Base-by-base conservation (phyloP, 2,329 filamentous ascomycete genomes). In the Stagonosporopsis chrysanthemi region DNA sequence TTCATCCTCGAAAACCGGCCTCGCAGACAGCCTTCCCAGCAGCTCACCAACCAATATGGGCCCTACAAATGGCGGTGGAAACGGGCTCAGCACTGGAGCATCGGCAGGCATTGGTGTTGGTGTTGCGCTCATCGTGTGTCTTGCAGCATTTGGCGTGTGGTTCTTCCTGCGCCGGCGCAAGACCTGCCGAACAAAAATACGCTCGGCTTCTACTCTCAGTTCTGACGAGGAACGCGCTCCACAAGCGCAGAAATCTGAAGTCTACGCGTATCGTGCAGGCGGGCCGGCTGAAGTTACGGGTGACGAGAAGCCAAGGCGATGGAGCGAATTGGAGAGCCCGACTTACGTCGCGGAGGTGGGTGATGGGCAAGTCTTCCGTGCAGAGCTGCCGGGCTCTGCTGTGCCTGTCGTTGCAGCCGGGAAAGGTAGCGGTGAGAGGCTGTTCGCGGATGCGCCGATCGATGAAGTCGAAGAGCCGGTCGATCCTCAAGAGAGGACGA, bases 81-180 rank as follows among this genome's bases (percentile, higher is more conserved):
- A 22, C 5, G 51, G 52, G n/a, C 52, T 66, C 6, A 51, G 58
- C 17, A 24, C 45, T n/a, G 63, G 54, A 9, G 56, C 60, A n/a
- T 55, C 58, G 23, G 58, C 58, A 14, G 63, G 66, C 9, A 62
- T 67, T 15, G 66, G 66, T 23, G 35, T 66, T 22, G 66, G 58
- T 36, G 58, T 62, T n/a, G 61, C 63, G 4, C 11, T 62, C 2
- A 41, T 48, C 7, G 41, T 63, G 5, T 59, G 65, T 31, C 24
- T 65, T 26, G 42, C 61, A 33, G 43, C 56, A 14, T 43, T 63
- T 3, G 59, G 47, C 29, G 47, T 38, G 17, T 68, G 64, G 60
- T 50, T 63, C 28, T 57, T 53, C 31, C 12, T 59, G 15, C 60
- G 64, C 14, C 58, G 59, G 23, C 59, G 59, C 26, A 52, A 52